Conservation (phyloP, 2,329 filamentous ascomycete genomes). For the Cladobotryum mycophilum region DNA sequence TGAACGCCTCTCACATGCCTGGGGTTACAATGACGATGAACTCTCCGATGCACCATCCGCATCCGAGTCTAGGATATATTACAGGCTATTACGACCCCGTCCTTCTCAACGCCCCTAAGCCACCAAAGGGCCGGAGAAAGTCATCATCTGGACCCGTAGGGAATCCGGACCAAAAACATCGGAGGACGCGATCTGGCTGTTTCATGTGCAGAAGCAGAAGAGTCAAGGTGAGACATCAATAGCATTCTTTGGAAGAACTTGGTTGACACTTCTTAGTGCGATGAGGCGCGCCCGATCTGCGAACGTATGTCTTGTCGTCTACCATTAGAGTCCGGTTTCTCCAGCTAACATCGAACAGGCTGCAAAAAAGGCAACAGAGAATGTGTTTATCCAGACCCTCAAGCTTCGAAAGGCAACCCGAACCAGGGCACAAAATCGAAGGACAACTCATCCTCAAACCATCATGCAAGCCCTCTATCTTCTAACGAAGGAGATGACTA, state of each 20-base stretch:
- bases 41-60: constrained; percentile 34
- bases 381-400: constrained; percentile 78
- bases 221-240: constrained; percentile 59
- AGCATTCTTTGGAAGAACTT: constrained; percentile 6
- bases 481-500: constrained; percentile 48
- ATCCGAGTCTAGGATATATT: constrained; percentile 44
- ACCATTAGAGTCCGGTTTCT: not conserved
- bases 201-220: constrained; percentile 83
- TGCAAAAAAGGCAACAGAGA: constrained; percentile 89
- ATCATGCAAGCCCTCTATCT: constrained; percentile 45
- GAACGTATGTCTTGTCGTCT: constrained; percentile 50
- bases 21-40: constrained; percentile 24
- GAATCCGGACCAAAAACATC: constrained; percentile 70
- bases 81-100: constrained; percentile 44
- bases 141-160: constrained; percentile 35
- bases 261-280: constrained; percentile 55
- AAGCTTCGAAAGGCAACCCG: constrained; percentile 35
- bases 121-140: constrained; percentile 46
- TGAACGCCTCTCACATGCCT: constrained; percentile 30
- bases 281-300: constrained; percentile 81
- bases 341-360: constrained; percentile 42
- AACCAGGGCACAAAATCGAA: constrained; percentile 26
- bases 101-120: constrained; percentile 41
- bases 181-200: constrained; percentile 87
- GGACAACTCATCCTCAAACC: constrained; percentile 30